Conservation (phyloP, 2,329 filamentous ascomycete species). For the Sphaerulina musiva region DNA sequence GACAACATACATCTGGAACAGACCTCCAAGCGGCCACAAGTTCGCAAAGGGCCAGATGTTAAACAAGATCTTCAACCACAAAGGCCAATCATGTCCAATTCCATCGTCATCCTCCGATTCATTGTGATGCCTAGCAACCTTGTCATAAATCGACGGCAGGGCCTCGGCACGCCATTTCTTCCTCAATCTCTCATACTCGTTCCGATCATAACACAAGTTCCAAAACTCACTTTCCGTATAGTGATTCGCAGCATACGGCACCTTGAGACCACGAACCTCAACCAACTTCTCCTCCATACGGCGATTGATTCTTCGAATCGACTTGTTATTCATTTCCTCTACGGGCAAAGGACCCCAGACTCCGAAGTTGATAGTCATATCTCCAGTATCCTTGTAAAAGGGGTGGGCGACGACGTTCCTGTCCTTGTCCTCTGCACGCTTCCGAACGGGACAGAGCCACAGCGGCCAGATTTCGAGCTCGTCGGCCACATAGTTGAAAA, state of each 20-base stretch:
- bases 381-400: background rate
- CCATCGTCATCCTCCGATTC: background rate
- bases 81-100: background rate
- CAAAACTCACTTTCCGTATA: slow-evolving; percentile 68
- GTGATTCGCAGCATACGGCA: slow-evolving; percentile 79
- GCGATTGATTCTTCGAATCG: slow-evolving; percentile 59
- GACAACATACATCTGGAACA: background rate
- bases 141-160: slow-evolving; percentile 51
- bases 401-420: background rate
- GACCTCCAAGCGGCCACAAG: background rate
- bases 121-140: background rate
- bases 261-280: slow-evolving; percentile 70
- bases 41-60: background rate
- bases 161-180: slow-evolving; percentile 55
- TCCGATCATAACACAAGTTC: slow-evolving; percentile 50
- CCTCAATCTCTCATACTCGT: slow-evolving; percentile 56
- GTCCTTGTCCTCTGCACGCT: background rate
- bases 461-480: slow-evolving; percentile 48
- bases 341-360: slow-evolving; percentile 70
- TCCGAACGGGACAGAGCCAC: slow-evolving; percentile 49
- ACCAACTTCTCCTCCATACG: slow-evolving; percentile 62
- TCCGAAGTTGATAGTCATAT: slow-evolving; percentile 44
- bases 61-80: background rate
- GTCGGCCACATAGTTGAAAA: slow-evolving; percentile 46
- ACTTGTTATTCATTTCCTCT: slow-evolving; percentile 31